Conservation (phyloP, 192 early-diverging fungal species). For the Rhizophagus prolifer region DNA sequence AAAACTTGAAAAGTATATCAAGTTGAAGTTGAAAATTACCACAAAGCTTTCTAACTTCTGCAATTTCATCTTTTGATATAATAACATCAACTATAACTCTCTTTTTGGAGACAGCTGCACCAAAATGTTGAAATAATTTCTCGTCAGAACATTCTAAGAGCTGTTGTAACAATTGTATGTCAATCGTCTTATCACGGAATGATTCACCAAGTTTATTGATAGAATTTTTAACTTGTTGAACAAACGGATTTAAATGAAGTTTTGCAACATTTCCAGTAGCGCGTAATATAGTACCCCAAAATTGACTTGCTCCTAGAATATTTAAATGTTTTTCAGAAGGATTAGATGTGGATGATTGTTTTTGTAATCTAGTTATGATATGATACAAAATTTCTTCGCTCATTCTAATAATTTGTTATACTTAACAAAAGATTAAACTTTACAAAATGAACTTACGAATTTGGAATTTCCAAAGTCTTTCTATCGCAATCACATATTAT, state of each 20-base stretch:
- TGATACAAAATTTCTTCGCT: not conserved
- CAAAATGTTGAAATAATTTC: not conserved
- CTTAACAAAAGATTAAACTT: too few relatives aligned
- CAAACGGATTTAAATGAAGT: not conserved
- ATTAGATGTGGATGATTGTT: not conserved
- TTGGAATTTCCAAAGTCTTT: not conserved
- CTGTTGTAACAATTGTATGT: not conserved
- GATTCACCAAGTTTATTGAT: not conserved
- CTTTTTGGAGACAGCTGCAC: not conserved
- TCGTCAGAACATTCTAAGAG: not conserved
- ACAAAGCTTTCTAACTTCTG: not conserved
- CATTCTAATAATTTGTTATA: not conserved
- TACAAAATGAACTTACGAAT: not conserved
- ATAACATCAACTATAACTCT: not conserved
- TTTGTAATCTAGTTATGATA: not conserved
- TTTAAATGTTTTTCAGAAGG: not conserved
- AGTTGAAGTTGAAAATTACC: not conserved
- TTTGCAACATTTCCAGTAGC: not conserved
- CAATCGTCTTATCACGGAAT: not conserved
- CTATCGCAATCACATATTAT: not conserved
- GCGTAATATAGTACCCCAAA: not conserved
- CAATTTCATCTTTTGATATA: not conserved
- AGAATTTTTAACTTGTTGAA: not conserved
- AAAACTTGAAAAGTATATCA: not conserved
- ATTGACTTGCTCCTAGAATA: not conserved